Base-by-base conservation (phyloP, 768 basidiomycete genomes). In the Serendipita vermifera region DNA sequence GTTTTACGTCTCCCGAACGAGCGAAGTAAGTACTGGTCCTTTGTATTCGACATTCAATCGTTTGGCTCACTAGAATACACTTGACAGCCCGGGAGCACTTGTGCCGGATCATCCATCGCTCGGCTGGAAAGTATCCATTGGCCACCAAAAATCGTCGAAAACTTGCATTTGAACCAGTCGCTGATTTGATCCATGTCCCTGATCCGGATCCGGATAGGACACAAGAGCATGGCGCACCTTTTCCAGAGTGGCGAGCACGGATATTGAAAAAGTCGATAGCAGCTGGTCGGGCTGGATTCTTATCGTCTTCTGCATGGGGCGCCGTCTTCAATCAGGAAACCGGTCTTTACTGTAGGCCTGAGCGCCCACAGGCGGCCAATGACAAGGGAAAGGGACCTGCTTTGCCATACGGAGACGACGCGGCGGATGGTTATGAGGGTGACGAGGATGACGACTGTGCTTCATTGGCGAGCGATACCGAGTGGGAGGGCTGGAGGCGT, bases 361-460 rank as follows among this genome's bases (percentile, higher is more conserved):
- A 22, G 20, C 24, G 46, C 15, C 22, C 32, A 26, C 32, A 9
- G 46, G 46, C 24, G 7, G 7, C 40, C 13, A 43, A 51, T 31
- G 39, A 9, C 7, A 41, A 41, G 27, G 39, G 39, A 26, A 41
- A 41, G 27, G 39, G 39, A 17, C 17, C 17, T 17, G 39, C 39
- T 6, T 17, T 7, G 39, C 9, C 11, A 9, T 11, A 31, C 17
- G 46, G 46, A 9, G 39, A 17, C 17, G 17, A 20, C 26, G 17
- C 26, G 39, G 17, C 26, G 17, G 39, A 41, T n/a, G 46, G 46
- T 5, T 51, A 51, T 51, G 46, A 26, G 22, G 46, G 29, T 22
- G 46, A 51, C 24, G 46, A 51, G n/a, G 46, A 43, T 11, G 40
- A 51, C 46, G 46, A 51, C 17, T 51, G 46, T 51, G 46, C 46